Evolutionary conservation across 495 filamentous ascomycete genomes (phyloP), one percentile per base, ranked within the genome.

Genomic region (Aspergillus baeticus): DNA sequence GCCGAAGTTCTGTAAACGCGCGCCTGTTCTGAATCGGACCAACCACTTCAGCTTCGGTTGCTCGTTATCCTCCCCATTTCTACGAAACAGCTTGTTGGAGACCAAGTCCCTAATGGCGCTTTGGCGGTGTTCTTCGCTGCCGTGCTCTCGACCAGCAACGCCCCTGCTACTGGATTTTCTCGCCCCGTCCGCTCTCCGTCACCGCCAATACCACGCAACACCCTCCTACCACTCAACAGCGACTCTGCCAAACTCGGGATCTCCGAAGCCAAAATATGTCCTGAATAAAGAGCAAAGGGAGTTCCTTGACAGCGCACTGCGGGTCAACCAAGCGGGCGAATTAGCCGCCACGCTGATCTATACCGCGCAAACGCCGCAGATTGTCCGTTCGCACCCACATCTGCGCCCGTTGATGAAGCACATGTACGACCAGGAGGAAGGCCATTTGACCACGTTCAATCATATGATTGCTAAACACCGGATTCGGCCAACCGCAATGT

Each of bases 361-460:
- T 74, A 84, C 79, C 2, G 84, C 88, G 13, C 91, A 96, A 70
- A 91, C 79, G 6, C 88, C 87, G 0, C 87, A 90, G 29, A 70
- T 97, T 45, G 73, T 86, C 51, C 83, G 85, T 45, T 77, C 83
- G 0, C 87, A 98, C 65, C 91, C 93, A 0, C 90, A 94, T 67
- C 85, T 98, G 18, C 85, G 89, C 13, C 85, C 89, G 0, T 73
- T 97, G 15, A 96, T 98, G 89, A 84, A 87, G 55, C 94, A 98
- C 77, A 98, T 98, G 95, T 92, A 96, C 78, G 90, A 93, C 61
- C 94, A 98, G 69, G 94, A 98, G 77, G 90, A 86, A 6, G 84
- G 81, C 7, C 94, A 98, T 70, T 84, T 98, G 57, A 64, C 74
- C 13, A 91, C 84, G 47, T 98, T 98, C 84, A 96, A 96, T 69